Base-by-base conservation (phyloP, 768 basidiomycete species). In the Amyloporia xantha region DNA sequence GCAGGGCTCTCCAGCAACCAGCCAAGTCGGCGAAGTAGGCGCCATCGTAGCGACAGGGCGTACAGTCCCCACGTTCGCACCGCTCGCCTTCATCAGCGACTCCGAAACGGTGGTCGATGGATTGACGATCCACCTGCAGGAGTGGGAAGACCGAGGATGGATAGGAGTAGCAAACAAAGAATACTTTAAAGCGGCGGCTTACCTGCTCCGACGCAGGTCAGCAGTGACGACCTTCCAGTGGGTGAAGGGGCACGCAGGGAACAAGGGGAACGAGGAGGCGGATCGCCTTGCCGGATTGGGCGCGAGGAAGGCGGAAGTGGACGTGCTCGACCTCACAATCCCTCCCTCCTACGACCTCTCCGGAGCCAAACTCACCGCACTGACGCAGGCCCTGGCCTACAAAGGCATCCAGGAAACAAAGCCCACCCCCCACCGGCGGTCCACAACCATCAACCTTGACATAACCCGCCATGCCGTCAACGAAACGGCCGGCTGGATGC, bases 91-190 rank as follows among this genome's bases (percentile, higher is more conserved):
- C 1, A 38, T 49, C 2, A 62, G 41, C 4, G 61, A 68, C 56
- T 66, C 62, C 0, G 44, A 48, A 49, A 51, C 62, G 20, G 47
- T 45, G 0, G 53, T 64, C 4, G 50, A 64, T 5, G 59, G 45
- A 0, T 23, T 66, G 0, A 66, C 60, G 0, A 51, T 49, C 24
- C 33, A 63, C 25, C 41, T 58, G 1, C 15, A 5, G 7, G 24
- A 26, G 19, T 50, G 51, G 55, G 39, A 49, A 37, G 26, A 47
- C 21, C 17, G 12, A 2, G 50, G 47, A 4, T 51, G 43, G 50
- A 44, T 47, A 1, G 33, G 41, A 4, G 41, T 49, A 3, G 3
- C 11, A 15, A 56, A 56, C 26, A 20, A 17, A 2, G 17, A 38
- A 1, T 21, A 33, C 24, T 28, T 54, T 12, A 21, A 48, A 10